Evolutionary conservation across 179 eudicot genomes (phyloP), one percentile per base, ranked within the genome.

Genomic region (Beta lomatogona): DNA sequence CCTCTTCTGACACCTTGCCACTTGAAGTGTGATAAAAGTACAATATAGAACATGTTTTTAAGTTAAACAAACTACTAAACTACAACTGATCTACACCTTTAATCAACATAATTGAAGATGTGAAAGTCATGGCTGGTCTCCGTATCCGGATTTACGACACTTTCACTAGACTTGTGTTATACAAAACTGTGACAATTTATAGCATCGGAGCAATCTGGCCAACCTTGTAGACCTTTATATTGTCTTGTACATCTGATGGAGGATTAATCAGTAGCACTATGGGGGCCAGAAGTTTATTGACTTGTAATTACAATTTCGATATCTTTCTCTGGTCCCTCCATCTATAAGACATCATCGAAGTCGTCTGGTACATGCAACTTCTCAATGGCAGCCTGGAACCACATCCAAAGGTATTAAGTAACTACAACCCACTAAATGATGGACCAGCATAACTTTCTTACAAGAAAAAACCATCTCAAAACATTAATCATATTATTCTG

Each of bases 361-460:
- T 93, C 97, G 54, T 97, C 99, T 48, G 99, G 99, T 82, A 97
- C 99, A 70, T 92, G 98, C 90, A 97, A 88, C 91, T 97, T 97
- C 85, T 97, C 99, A 69, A 97, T 94, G 50, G 92, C 98, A 71
- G 99, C 97, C 98, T 94, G 93, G 41, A 80, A 80, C 44, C 67
- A 53, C 22, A 78, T 15, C 50, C 6, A 73, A 73, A 73, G 45
- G 53, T 73, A 11, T 48, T 6, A 52, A 4, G 4, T 55, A 19
- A 36, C 41, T 36, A 36, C 41, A 36, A 4, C 41, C 4, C 9
- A 5, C 3, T 0, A 28, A 2, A 9, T 14, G 13, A 73, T 25
- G 10, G 11, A 14, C 41, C 4, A 36, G 41, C 41, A 36, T 36
- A 36, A 36, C 41, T 36, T 36, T 36, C 41, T 36, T 36, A 3